Base-by-base conservation (phyloP, 257 asterid species). In the Solanum acaule region DNA sequence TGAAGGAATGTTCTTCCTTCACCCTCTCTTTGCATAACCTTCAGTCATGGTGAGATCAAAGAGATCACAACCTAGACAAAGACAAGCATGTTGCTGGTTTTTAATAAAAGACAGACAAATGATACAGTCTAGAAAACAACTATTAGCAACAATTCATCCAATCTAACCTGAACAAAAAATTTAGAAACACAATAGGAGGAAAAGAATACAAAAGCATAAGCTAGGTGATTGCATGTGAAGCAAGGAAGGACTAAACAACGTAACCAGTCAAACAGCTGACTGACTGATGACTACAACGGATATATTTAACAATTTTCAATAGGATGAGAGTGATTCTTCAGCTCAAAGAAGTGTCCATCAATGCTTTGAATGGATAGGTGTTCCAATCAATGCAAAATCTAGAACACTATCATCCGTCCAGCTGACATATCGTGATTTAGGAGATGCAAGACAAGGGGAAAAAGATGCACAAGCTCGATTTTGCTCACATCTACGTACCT, bases 361-460 rank as follows among this genome's bases (percentile, higher is more conserved):
- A 59, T 37, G 52, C 14, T 67, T 85, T 87, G 77, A 87, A 49
- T 44, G 86, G 87, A 89, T 56, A 71, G 94, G 97, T 22, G 95
- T 46, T 61, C 89, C 94, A 27, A 90, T 91, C 92, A 94, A 31
- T 86, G 72, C 73, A 86, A 93, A 90, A 73, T 91, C 93, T 46
- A 88, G 87, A 78, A 85, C 31, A 61, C 23, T 65, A 13, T 90
- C 92, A 3, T 91, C 94, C 52, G 83, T 90, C 98, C 95, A 92
- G 88, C 83, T 88, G 90, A 63, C 89, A 68, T 85, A 82, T 1
- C 87, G 84, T n/a, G 98, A 93, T 87, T 88, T 85, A 27, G 98
- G 96, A 86, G 95, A 91, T 61, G 72, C 88, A 83, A 89, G 87
- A 18, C 73, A 65, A 77, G 95, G 96, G n/a, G 95, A 92, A 68